Evolutionary conservation across 768 basidiomycete species (phyloP).

Genomic region (Boletus coccyginus): DNA sequence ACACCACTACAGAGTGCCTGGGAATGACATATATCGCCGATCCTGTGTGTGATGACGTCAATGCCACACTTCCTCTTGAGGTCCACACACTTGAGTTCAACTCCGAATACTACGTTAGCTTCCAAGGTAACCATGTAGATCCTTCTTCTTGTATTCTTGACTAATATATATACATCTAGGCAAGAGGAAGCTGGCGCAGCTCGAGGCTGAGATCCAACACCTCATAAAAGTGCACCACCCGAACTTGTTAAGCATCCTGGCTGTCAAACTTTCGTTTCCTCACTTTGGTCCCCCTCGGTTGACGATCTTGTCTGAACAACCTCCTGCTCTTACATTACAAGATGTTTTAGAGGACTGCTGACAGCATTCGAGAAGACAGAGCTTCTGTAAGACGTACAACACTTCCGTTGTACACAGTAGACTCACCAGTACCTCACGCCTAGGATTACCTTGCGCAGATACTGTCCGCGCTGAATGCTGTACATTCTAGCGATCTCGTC

Average conservation of each 20-base stretch:
- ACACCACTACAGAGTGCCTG: slow-evolving; percentile 46
- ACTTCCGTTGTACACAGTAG: background rate
- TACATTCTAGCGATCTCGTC: slow-evolving; percentile 63
- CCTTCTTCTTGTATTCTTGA: background rate
- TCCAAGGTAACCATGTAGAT: slow-evolving; percentile 44
- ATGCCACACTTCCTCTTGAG: slow-evolving; percentile 61
- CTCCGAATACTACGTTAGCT: slow-evolving; percentile 64
- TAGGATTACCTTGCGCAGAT: slow-evolving; percentile 79
- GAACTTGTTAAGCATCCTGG: slow-evolving; percentile 65
- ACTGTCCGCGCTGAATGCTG: slow-evolving; percentile 61
- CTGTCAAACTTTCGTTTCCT: slow-evolving; percentile 59
- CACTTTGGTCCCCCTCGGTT: slow-evolving; percentile 52
- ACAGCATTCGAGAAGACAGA: slow-evolving; percentile 68
- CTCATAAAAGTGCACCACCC: slow-evolving; percentile 58
- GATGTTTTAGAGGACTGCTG: slow-evolving; percentile 78
- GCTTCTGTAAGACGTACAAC: slow-evolving; percentile 49
- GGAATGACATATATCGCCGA: slow-evolving; percentile 72
- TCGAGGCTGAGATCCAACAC: slow-evolving; percentile 64
- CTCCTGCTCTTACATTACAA: slow-evolving; percentile 60
- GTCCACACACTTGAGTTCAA: slow-evolving; percentile 65
- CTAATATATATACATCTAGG: slow-evolving; percentile 33
- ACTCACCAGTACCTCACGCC: background rate
- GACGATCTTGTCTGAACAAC: slow-evolving; percentile 68
- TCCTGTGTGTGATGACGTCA: slow-evolving; percentile 66
- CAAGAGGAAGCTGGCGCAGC: slow-evolving; percentile 63